These are phyloP conservation scores for Vickermania spadyakhi DNA, from an alignment of 208 protist genomes.

Conservation along the genomic window DNA sequence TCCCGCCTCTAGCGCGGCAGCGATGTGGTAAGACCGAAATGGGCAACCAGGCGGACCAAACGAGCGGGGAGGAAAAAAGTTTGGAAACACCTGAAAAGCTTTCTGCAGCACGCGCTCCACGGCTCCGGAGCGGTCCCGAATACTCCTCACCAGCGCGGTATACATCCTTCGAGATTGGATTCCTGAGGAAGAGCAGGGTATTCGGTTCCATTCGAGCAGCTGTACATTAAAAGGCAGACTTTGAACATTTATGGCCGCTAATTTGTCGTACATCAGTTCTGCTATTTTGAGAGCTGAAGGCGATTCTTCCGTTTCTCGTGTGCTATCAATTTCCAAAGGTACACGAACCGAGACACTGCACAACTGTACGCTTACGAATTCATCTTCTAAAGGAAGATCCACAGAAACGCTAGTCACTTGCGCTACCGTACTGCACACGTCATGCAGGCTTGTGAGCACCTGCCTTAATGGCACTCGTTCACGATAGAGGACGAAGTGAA, in stretches of 20 bases:
- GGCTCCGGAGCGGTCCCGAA: slow-evolving; percentile 15
- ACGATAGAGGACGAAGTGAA: slow-evolving; percentile 4
- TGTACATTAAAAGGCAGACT: no score
- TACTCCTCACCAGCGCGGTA: slow-evolving; percentile 50
- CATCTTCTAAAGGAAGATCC: neutral
- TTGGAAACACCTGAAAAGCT: slow-evolving; percentile 23
- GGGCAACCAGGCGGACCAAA: slow-evolving; percentile 39
- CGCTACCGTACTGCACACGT: neutral
- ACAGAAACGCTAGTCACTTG: neutral
- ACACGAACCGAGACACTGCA: neutral
- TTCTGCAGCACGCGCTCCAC: neutral
- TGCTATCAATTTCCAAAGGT: no score
- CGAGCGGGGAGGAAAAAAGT: slow-evolving; percentile 57
- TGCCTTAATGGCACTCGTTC: neutral
- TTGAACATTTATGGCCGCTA: no score
- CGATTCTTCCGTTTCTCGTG: no score
- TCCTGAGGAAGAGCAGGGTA: no score
- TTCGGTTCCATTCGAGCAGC: no score
- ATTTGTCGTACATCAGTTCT: no score
- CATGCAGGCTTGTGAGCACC: neutral
- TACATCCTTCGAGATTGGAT: slow-evolving; percentile 47
- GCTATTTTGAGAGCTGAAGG: no score
- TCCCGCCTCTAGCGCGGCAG: slow-evolving; percentile 28
- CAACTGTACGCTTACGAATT: neutral
- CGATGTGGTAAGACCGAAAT: slow-evolving; percentile 62